phyloP scores from a whole-genome alignment of 257 asterid genomes.

The Primulina tabacum region DNA sequence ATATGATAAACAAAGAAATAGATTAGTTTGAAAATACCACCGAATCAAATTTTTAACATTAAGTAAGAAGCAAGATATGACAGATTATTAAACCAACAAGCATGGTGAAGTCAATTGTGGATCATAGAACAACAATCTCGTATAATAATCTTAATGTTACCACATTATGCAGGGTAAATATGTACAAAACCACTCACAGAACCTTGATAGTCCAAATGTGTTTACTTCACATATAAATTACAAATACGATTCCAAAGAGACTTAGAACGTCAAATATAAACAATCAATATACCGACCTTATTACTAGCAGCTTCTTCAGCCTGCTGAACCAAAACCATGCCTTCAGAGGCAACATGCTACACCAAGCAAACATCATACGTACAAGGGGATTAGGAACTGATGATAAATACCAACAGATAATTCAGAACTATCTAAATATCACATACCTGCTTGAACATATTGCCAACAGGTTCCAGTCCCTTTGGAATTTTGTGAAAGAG shows the following conservation, averaged over 20 bases:
- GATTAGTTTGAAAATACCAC: not conserved
- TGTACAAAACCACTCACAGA: not conserved
- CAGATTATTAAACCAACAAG: not conserved
- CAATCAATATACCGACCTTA: conserved; percentile 32
- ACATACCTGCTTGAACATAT: conserved; percentile 48
- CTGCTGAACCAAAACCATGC: conserved; percentile 48
- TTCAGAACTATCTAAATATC: not conserved
- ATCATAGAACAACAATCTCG: no score
- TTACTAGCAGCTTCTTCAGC: conserved; percentile 47
- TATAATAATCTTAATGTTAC: no score
- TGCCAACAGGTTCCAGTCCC: conserved; percentile 43
- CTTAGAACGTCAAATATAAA: not conserved
- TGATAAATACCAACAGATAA: not conserved
- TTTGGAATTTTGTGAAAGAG: conserved; percentile 37
- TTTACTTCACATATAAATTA: not conserved
- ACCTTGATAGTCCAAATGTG: not conserved
- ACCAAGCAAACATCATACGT: conserved; percentile 17
- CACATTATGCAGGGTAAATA: not conserved
- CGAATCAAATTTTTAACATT: not conserved
- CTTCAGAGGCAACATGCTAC: conserved; percentile 54
- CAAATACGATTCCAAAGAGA: not conserved
- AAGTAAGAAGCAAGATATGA: not conserved
- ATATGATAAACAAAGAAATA: not conserved
- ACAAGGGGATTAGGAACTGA: conserved; percentile 4
- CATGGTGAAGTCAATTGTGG: not conserved